A percentile compares a stretch with the other conserved stretches of the same genome.
phyloP scores from a whole-genome alignment of 1,284 basidiomycete genomes.

The Cutaneotrichosporon dermatis region DNA sequence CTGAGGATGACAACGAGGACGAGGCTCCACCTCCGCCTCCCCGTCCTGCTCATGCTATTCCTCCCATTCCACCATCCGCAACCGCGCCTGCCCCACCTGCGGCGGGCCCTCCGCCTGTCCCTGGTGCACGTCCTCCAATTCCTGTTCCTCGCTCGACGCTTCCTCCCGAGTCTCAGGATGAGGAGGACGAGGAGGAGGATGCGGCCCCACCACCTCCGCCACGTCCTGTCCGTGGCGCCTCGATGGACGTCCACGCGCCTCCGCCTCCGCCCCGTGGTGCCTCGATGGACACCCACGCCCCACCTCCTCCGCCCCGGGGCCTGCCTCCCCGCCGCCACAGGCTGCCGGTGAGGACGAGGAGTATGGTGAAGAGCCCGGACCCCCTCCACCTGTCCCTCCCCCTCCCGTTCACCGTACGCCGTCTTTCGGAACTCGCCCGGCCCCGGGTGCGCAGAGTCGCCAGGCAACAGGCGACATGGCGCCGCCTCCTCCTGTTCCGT shows the following conservation, averaged over 20 bases:
- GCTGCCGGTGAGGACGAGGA: neutral
- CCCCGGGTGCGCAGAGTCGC: too few relatives aligned
- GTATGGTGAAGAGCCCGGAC: neutral
- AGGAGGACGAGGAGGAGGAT: constrained; percentile 16
- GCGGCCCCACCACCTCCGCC: constrained; percentile 17
- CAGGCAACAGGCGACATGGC: too few relatives aligned
- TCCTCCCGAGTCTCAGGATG: constrained; percentile 9
- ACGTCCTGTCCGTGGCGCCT: neutral
- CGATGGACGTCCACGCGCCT: constrained; percentile 5
- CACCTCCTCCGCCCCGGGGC: too few relatives aligned
- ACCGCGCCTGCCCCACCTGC: constrained; percentile 16
- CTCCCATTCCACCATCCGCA: neutral
- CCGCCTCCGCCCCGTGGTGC: constrained; percentile 15
- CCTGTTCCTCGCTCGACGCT: constrained; percentile 1
- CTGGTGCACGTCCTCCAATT: constrained; percentile 1
- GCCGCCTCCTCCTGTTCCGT: too few relatives aligned
- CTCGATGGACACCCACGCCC: too few relatives aligned
- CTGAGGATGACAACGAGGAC: constrained; percentile 14
- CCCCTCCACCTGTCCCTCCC: too few relatives aligned
- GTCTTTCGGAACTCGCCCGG: too few relatives aligned
- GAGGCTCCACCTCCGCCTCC: constrained; percentile 10
- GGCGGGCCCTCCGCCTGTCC: constrained; percentile 1
- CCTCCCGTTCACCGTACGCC: too few relatives aligned
- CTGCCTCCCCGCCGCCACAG: neutral
- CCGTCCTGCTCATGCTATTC: neutral